A percentile compares a stretch with the other conserved stretches of the same genome.
Conservation (phyloP, 2,329 filamentous ascomycete genomes). For the Trichoderma guizhouense region DNA sequence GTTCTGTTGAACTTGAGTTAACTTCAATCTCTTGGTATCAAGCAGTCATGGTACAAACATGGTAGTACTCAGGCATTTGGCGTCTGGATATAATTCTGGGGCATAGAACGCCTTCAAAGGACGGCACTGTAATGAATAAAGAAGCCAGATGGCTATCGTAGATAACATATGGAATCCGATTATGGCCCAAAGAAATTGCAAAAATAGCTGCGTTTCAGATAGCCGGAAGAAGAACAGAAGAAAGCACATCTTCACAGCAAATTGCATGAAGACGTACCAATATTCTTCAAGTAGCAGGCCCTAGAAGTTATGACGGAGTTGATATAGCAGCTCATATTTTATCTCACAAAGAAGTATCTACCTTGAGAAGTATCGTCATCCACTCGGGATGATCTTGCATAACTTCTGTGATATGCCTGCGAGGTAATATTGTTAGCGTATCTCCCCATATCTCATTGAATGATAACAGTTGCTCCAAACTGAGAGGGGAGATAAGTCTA, state of each 20-base stretch:
- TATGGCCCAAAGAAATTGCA: neutral
- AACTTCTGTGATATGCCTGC: too few species aligned
- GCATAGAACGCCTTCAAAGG: neutral
- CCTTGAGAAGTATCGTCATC: too few species aligned
- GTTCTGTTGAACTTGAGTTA: neutral
- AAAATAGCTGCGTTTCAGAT: neutral
- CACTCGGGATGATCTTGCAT: too few species aligned
- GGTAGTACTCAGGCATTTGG: neutral
- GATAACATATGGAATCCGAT: neutral
- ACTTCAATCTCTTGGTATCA: neutral
- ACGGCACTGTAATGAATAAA: neutral
- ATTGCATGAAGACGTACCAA: neutral
- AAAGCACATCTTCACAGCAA: neutral
- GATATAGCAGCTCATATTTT: too few species aligned
- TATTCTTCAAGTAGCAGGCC: neutral
- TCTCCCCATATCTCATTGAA: too few species aligned
- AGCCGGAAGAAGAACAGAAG: neutral
- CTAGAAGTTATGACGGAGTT: neutral
- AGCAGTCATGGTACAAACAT: neutral
- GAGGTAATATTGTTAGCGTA: too few species aligned
- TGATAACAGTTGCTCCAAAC: too few species aligned
- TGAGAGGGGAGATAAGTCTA: too few species aligned
- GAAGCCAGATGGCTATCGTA: neutral
- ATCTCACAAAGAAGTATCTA: too few species aligned
- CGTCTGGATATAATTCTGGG: neutral